These are phyloP conservation scores for Maudiozyma barnettii DNA, from an alignment of 805 yeast species.

Conservation along the genomic window DNA sequence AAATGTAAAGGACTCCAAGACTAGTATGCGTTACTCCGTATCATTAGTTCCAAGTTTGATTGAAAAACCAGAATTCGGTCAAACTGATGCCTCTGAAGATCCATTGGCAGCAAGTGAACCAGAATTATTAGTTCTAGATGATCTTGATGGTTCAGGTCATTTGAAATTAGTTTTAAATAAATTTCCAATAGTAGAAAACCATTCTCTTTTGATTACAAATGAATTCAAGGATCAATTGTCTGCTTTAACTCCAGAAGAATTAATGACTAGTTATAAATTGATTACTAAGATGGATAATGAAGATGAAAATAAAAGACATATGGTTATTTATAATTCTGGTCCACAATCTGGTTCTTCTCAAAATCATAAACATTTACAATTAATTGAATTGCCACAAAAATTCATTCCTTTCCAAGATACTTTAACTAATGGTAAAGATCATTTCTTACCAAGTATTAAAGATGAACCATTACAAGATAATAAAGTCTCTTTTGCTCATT, in stretches of 20 bases:
- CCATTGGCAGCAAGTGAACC: slow-evolving; percentile 83
- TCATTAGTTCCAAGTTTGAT: slow-evolving; percentile 28
- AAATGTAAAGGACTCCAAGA: slow-evolving; percentile 22
- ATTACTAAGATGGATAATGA: slow-evolving; percentile 37
- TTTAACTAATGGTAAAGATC: slow-evolving; percentile 34
- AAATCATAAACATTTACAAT: slow-evolving; percentile 86
- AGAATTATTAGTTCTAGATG: slow-evolving; percentile 50
- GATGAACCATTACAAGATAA: slow-evolving; percentile 53
- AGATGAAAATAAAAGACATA: slow-evolving; percentile 35
- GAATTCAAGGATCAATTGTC: slow-evolving; percentile 61
- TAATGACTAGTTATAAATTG: slow-evolving; percentile 47
- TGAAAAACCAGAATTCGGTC: slow-evolving; percentile 33
- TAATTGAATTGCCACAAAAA: slow-evolving; percentile 57
- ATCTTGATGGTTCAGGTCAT: slow-evolving; percentile 32
- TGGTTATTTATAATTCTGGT: slow-evolving; percentile 87
- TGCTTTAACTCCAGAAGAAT: slow-evolving; percentile 61
- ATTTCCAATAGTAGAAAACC: slow-evolving; percentile 74
- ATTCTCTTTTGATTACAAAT: slow-evolving; percentile 70
- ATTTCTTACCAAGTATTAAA: slow-evolving; percentile 45
- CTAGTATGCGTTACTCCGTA: slow-evolving; percentile 27
- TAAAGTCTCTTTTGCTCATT: slow-evolving; percentile 74
- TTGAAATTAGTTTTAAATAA: slow-evolving; percentile 72
- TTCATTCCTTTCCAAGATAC: slow-evolving; percentile 50
- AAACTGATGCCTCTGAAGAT: slow-evolving; percentile 33
- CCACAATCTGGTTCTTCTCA: slow-evolving; percentile 89